These are phyloP conservation scores for Tylopilus vinaceipallidus DNA, from an alignment of 768 basidiomycete species.

Conservation along the genomic window DNA sequence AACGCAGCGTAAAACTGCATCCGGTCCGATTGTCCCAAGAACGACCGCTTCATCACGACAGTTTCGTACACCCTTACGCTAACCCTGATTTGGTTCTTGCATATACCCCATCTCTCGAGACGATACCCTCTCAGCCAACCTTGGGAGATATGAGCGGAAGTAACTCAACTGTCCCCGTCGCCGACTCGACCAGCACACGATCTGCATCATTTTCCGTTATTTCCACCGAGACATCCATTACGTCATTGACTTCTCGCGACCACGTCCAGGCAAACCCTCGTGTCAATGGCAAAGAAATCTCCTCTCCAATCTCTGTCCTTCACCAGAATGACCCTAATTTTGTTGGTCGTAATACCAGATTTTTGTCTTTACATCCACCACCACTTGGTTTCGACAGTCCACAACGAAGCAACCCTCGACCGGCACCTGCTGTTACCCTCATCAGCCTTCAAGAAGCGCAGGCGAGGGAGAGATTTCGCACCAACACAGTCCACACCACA, in stretches of 20 bases:
- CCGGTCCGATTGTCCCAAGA: conserved; percentile 35
- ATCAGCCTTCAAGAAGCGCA: conserved; percentile 81
- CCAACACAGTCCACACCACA: conserved; percentile 38
- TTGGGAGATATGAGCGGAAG: conserved; percentile 40
- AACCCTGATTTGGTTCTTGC: conserved; percentile 64
- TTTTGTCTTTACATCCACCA: conserved; percentile 34
- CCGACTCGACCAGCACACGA: conserved; percentile 40
- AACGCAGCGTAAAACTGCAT: conserved; percentile 16
- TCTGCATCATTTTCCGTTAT: conserved; percentile 36
- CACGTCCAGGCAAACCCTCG: conserved; percentile 15
- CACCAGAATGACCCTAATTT: conserved; percentile 27
- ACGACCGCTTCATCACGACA: conserved; percentile 28
- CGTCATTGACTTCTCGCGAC: conserved; percentile 24
- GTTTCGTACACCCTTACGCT: conserved; percentile 71
- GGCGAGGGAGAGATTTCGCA: conserved; percentile 59
- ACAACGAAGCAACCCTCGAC: conserved; percentile 53
- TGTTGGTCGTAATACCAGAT: conserved; percentile 29
- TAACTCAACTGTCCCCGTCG: conserved; percentile 55
- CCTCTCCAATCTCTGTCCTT: conserved; percentile 49
- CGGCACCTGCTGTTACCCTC: conserved; percentile 56
- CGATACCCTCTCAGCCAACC: conserved; percentile 27
- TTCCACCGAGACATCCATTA: conserved; percentile 34
- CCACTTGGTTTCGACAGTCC: conserved; percentile 33
- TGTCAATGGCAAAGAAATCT: conserved; percentile 52
- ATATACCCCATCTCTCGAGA: conserved; percentile 32